A percentile compares a stretch with the other conserved stretches of the same genome.
Evolutionary conservation across 805 yeast genomes (phyloP).

Genomic region (Metschnikowia koreensis): DNA sequence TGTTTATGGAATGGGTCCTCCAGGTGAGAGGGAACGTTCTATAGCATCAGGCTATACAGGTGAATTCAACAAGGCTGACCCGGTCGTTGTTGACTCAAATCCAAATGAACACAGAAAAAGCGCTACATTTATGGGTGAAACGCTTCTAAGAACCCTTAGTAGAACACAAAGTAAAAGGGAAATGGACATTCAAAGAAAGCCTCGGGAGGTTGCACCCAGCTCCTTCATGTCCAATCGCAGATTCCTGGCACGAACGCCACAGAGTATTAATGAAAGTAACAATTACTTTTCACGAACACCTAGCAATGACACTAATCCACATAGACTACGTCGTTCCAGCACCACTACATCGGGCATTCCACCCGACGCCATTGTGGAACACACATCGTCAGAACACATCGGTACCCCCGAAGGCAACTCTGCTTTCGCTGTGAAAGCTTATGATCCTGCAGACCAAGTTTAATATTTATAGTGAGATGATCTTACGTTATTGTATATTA

Average conservation of each 20-base stretch:
- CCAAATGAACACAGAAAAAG: slow-evolving; percentile 3
- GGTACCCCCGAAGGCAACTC: not conserved
- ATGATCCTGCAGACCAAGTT: slow-evolving; percentile 6
- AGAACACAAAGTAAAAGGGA: slow-evolving; percentile 11
- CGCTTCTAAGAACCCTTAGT: slow-evolving; percentile 13
- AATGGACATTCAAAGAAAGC: slow-evolving; percentile 10
- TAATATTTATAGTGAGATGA: not conserved
- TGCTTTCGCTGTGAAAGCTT: not conserved
- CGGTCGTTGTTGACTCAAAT: not conserved
- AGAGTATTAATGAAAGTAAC: not conserved
- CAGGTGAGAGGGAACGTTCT: slow-evolving; percentile 53
- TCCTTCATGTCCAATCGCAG: not conserved
- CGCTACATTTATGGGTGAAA: slow-evolving; percentile 16
- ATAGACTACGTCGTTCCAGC: not conserved
- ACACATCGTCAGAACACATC: slow-evolving; percentile 1
- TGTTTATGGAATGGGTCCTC: slow-evolving; percentile 73
- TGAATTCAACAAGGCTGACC: slow-evolving; percentile 4
- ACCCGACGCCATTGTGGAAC: slow-evolving; percentile 9
- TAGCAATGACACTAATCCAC: not conserved
- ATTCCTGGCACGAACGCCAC: not conserved
- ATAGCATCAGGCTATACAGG: slow-evolving; percentile 43
- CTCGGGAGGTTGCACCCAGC: not conserved
- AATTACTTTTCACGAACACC: slow-evolving; percentile 1
- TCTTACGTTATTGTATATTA: not conserved
- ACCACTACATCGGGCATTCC: slow-evolving; percentile 5